Percentiles rank a stretch among this genome's conserved stretches.
Conservation (phyloP, 352 stramenopile genomes). For the Plasmopara halstedii region DNA sequence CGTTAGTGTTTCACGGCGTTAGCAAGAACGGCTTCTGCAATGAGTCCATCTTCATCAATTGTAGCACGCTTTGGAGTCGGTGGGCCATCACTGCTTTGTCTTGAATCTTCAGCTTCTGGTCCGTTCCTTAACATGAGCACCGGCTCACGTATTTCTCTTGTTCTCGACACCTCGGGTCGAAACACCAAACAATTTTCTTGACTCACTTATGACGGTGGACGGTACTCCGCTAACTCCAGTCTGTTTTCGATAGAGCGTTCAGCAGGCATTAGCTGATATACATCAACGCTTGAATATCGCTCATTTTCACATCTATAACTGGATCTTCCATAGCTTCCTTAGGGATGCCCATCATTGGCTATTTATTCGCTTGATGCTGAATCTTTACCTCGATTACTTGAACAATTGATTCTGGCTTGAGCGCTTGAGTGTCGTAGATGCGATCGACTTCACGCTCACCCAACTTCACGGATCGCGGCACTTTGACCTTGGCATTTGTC, state of each 20-base stretch:
- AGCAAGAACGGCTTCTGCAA: neutral
- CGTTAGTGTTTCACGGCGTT: neutral
- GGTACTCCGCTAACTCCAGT: too few relatives aligned
- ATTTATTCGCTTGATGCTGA: neutral
- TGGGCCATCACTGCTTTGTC: neutral
- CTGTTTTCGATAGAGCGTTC: too few relatives aligned
- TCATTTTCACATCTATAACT: neutral
- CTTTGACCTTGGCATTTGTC: too few relatives aligned
- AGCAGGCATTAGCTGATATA: too few relatives aligned
- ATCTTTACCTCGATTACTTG: neutral
- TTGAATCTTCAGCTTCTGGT: neutral
- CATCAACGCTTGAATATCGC: neutral
- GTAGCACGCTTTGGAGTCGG: neutral
- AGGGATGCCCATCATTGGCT: neutral
- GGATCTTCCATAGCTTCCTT: neutral
- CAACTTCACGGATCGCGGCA: too few relatives aligned
- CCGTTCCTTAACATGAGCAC: neutral
- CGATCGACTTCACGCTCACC: too few relatives aligned
- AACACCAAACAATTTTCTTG: neutral
- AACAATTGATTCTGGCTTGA: too few relatives aligned
- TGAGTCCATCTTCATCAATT: neutral
- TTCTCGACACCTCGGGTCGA: neutral
- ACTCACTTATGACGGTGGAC: too few relatives aligned
- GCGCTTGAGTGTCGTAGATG: too few relatives aligned
- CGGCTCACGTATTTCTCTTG: neutral